These are phyloP conservation scores for Cercospora zeina DNA, from an alignment of 2,329 filamentous ascomycete species.

Conservation along the genomic window DNA sequence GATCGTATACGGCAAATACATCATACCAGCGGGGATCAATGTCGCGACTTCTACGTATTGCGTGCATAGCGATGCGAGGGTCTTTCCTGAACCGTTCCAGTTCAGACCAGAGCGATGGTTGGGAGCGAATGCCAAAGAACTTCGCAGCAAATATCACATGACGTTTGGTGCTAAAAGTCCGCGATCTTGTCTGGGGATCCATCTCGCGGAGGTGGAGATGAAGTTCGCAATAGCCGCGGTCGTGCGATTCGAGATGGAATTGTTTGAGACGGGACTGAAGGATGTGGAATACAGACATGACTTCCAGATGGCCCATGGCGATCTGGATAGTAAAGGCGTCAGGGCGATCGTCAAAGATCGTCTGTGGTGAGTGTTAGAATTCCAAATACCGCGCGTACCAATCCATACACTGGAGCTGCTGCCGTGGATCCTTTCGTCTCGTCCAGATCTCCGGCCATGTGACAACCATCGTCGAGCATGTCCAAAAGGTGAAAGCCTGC, in stretches of 20 bases:
- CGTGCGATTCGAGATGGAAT: constrained; percentile 39
- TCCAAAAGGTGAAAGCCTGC: background rate
- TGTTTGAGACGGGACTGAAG: constrained; percentile 30
- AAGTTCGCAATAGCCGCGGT: constrained; percentile 35
- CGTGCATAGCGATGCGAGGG: constrained; percentile 37
- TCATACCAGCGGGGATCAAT: constrained; percentile 29
- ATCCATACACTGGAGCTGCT: background rate
- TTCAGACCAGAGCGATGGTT: constrained; percentile 33
- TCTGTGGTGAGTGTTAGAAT: background rate
- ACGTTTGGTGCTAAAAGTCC: constrained; percentile 38
- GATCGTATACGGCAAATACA: constrained; percentile 19
- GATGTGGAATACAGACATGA: constrained; percentile 26
- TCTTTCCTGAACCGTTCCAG: constrained; percentile 37
- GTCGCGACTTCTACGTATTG: constrained; percentile 35
- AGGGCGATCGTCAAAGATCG: constrained; percentile 3
- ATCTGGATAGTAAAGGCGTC: constrained; percentile 13
- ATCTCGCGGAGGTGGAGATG: constrained; percentile 42
- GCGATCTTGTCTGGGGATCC: constrained; percentile 36
- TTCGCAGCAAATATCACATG: constrained; percentile 35
- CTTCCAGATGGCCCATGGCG: constrained; percentile 21
- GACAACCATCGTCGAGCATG: background rate
- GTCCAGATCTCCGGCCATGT: background rate
- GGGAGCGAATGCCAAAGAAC: constrained; percentile 11
- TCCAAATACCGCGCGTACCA: background rate
- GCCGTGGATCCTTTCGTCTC: background rate